Evolutionary conservation across 129 eudicot genomes (phyloP).

Genomic region (Saposhnikovia divaricata): DNA sequence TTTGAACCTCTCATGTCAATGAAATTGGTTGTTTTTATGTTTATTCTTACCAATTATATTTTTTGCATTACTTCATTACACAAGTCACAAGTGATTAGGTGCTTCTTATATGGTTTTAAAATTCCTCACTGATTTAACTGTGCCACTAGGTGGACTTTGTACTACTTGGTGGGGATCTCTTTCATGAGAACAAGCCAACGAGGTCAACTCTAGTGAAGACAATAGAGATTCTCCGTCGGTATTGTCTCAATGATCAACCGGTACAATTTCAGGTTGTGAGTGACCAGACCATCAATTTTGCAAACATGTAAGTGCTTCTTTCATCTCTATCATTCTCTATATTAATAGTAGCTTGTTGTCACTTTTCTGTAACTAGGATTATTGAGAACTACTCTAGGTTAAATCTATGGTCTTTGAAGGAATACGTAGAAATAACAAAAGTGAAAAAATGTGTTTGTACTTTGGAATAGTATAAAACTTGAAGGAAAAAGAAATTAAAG

Average conservation of each 20-base stretch:
- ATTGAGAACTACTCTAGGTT: not conserved
- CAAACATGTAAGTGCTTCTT: constrained; percentile 56
- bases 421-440: not conserved
- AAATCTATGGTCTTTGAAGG: not conserved
- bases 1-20: not conserved
- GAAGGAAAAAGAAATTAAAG: not conserved
- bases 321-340: not conserved
- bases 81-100: not conserved
- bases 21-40: not conserved
- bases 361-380: not conserved
- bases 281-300: constrained; percentile 95
- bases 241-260: constrained; percentile 84
- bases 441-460: not conserved
- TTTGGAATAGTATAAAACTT: not conserved
- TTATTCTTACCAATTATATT: not conserved
- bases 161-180: constrained; percentile 98
- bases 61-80: not conserved
- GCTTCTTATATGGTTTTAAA: not conserved
- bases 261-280: constrained; percentile 99
- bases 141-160: constrained; percentile 72
- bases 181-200: constrained; percentile 97
- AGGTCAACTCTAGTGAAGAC: constrained; percentile 89
- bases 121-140: not conserved
- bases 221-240: constrained; percentile 80
- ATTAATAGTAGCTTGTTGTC: not conserved